Base-by-base conservation (phyloP, 2,329 filamentous ascomycete genomes). In the Botrytis elliptica region DNA sequence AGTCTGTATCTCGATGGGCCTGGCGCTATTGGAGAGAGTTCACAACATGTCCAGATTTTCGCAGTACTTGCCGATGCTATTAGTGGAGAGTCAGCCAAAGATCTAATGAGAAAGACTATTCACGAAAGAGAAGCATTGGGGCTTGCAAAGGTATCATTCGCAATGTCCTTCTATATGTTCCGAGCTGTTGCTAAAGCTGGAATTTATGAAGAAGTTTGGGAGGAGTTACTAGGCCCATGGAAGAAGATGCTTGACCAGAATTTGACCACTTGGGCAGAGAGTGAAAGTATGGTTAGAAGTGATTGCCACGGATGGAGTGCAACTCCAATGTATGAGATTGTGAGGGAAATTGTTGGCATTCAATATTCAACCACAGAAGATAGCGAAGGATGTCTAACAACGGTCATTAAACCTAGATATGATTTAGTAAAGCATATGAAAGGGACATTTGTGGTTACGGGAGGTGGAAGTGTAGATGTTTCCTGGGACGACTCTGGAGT, bases 301-400 rank as follows among this genome's bases (percentile, higher is more conserved):
- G 60, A 59, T 25, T 71, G 33, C n/a, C 70, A 55, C 40, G 33
- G 60, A 29, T 71, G 60, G 70, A 71, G 46, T 71, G 60, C 60
- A 25, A 57, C 70, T 36, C 42, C 68, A 6, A 52, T 46, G 57
- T 70, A 70, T 40, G 68, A 70, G 40, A 52, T 49, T 70, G 29
- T n/a, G 12, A 62, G 57, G 8, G 57, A 70, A 16, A 49, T 70
- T 12, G 42, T 22, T 25, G 57, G 57, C 18, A 60, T 70, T 8
- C 60, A 52, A 36, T 62, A 57, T n/a, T 18, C 42, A n/a, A 33
- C 22, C n/a, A 36, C 42, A 25, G 33, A 49, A 14, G 29, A 49
- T 36, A 20, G 16, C 16, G 42, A 62, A 1, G 6, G 55, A 18
- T 49, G n/a, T 25, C 14, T 12, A 16, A 38, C 29, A 60, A 49